Evolutionary conservation across 306 rosid genomes (phyloP), one percentile per base, ranked within the genome.

Genomic region (Lathyrus oleraceus): DNA sequence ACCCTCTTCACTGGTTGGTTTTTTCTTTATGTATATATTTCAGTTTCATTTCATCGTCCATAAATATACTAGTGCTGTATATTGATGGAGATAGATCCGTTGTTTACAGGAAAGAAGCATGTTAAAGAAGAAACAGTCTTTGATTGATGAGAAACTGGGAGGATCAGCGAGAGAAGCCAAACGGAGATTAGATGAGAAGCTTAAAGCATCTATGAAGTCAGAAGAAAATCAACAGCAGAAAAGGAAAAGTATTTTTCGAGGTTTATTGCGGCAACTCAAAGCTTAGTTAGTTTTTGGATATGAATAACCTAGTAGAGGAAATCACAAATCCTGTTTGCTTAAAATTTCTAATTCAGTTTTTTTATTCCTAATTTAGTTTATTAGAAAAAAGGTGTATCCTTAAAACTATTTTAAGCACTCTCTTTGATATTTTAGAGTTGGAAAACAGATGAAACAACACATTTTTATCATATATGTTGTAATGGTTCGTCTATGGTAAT

Each of bases 131-230:
- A 61, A 38, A 53, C 80, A 80, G 61, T 61, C 68, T 60, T 17
- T 30, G 77, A 61, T 70, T 58, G 86, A 87, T 56, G 89, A 82
- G 28, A 77, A 81, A 25, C 86, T 94, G 42, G 97, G 85, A 47
- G 83, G 56, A 21, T 81, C 61, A n/a, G 97, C 95, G 9, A 79
- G 76, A 65, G 89, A 84, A 77, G 99, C 99, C 60, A 94, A 85
- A 71, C 85, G 66, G 63, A 86, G 96, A 73, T 65, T 94, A 38
- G 97, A 94, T 86, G 85, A 81, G 48, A 94, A 75, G 79, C 57
- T 94, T 14, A 76, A 79, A 20, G 75, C 83, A n/a, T 80, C 52
- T 23, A 45, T 68, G 36, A 87, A 65, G 65, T 14, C 83, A 67
- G 64, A 79, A 48, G 56, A 58, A 54, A 67, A 78, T 84, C 65